Evolutionary conservation across 257 asterid genomes (phyloP).

Genomic region (Lycium ferocissimum): DNA sequence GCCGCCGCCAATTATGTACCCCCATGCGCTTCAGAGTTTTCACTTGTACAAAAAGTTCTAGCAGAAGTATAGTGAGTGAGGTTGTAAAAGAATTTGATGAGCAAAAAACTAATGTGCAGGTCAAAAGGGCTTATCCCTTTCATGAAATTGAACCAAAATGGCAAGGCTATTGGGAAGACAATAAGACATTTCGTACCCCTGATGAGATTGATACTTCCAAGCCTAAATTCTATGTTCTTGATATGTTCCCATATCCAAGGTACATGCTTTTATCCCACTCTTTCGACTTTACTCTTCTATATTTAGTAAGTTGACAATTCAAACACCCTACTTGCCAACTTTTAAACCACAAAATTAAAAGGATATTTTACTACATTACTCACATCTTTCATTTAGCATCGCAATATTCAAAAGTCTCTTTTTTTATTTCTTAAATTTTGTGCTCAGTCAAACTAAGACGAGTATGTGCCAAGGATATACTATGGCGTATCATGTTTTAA

Average conservation of each 20-base stretch:
- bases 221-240: conserved; percentile 96
- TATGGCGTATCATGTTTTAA: background rate
- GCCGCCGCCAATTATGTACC: conserved; percentile 38
- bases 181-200: conserved; percentile 84
- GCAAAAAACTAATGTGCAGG: conserved; percentile 35
- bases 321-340: no score
- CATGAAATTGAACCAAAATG: conserved; percentile 88
- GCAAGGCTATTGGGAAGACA: conserved; percentile 91
- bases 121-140: conserved; percentile 82
- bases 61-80: conserved; percentile 19
- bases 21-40: conserved; percentile 44
- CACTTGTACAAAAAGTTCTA: conserved; percentile 35
- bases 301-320: no score
- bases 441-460: no score
- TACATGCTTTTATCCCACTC: conserved; percentile 32
- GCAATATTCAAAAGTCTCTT: no score
- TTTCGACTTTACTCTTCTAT: background rate
- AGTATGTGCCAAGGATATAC: conserved; percentile 2
- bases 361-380: no score
- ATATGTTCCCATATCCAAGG: conserved; percentile 99
- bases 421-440: no score
- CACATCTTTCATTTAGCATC: no score
- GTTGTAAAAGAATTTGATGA: conserved; percentile 18
- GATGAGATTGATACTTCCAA: conserved; percentile 88
- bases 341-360: no score